Percentiles rank a stretch among this genome's conserved stretches.
phyloP scores from a whole-genome alignment of 768 basidiomycete species.

The Cyathus striatus region DNA sequence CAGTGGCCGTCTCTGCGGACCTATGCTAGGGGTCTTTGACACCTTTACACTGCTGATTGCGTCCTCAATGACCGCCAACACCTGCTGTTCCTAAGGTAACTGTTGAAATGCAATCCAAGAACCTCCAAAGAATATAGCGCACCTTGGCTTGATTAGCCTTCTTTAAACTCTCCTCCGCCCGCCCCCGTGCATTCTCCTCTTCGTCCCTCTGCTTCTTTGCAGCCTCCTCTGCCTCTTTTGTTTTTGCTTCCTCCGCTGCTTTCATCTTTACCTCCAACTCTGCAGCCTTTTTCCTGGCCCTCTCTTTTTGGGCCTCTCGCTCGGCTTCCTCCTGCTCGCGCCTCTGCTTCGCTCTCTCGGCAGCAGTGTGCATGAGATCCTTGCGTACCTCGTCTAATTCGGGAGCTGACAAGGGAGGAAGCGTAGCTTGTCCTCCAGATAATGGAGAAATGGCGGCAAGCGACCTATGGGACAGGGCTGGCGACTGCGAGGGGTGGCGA shows the following conservation, averaged over 20 bases:
- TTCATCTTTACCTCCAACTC: constrained; percentile 70
- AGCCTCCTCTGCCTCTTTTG: constrained; percentile 13
- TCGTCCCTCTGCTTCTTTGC: constrained; percentile 15
- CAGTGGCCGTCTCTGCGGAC: no score
- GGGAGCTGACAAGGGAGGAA: constrained; percentile 27
- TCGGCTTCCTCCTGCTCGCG: constrained; percentile 82
- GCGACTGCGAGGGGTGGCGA: constrained; percentile 37
- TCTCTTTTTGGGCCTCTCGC: constrained; percentile 72
- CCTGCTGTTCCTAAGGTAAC: constrained; percentile 26
- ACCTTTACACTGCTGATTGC: constrained; percentile 23
- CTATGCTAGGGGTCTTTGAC: no score
- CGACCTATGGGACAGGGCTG: constrained; percentile 37
- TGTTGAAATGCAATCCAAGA: background rate
- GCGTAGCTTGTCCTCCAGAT: constrained; percentile 17
- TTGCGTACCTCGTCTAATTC: constrained; percentile 67
- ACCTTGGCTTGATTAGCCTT: constrained; percentile 1
- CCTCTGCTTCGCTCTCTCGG: constrained; percentile 76
- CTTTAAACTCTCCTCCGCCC: constrained; percentile 5
- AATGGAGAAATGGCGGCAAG: constrained; percentile 29
- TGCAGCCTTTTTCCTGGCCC: constrained; percentile 75
- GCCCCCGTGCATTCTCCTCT: constrained; percentile 2
- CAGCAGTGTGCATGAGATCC: constrained; percentile 78
- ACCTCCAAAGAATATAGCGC: constrained; percentile 8
- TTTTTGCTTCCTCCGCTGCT: constrained; percentile 31
- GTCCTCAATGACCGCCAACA: constrained; percentile 40